Evolutionary conservation across 306 rosid genomes (phyloP).

Genomic region (Prunus fruticosa): DNA sequence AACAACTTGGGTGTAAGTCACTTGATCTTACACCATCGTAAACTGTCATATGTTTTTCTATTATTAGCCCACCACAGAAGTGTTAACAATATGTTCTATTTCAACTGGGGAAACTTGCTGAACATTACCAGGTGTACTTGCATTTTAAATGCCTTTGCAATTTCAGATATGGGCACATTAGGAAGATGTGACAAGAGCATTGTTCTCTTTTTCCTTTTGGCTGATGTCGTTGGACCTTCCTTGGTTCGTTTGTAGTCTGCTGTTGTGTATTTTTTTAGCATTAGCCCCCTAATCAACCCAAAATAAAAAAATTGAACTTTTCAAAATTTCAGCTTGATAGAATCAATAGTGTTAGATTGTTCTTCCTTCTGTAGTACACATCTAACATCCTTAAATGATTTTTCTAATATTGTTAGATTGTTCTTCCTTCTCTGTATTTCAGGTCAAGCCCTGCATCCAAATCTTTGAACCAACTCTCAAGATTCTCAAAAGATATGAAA

Average conservation of each 20-base stretch:
- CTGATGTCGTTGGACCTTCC: neutral
- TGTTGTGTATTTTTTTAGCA: no score
- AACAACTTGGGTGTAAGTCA: neutral
- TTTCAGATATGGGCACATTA: neutral
- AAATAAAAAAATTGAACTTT: neutral
- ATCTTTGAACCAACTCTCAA: slow-evolving; percentile 45
- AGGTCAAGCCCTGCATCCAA: slow-evolving; percentile 45
- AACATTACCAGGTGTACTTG: neutral
- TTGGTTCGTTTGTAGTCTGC: neutral
- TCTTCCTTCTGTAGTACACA: neutral
- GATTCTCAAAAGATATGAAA: slow-evolving; percentile 60
- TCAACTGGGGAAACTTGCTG: neutral
- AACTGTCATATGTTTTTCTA: neutral
- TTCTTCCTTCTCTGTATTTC: slow-evolving; percentile 23
- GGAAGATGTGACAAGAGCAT: neutral
- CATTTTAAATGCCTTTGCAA: neutral
- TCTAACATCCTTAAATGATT: neutral
- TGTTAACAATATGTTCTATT: neutral
- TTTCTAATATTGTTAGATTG: neutral
- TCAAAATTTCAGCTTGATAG: neutral
- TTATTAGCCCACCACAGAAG: neutral
- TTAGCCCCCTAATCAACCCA: neutral
- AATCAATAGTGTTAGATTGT: neutral
- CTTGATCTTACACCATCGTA: neutral
- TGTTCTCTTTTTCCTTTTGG: neutral